Evolutionary conservation across 805 yeast genomes (phyloP).

Genomic region (Candida sphagnicola): DNA sequence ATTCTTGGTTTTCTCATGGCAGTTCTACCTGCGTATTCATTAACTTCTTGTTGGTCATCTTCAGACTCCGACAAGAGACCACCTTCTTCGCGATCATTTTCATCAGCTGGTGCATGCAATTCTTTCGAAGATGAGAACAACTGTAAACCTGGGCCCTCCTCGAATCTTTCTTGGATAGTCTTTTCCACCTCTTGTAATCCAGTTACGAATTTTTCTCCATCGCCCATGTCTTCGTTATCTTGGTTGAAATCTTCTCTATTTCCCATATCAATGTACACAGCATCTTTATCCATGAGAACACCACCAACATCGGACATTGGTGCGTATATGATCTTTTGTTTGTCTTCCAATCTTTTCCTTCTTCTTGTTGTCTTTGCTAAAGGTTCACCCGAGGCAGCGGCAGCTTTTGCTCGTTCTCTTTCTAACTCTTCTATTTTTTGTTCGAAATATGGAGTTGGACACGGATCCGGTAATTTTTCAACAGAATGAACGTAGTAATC

Average conservation of each 20-base stretch:
- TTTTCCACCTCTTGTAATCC: slow-evolving; percentile 68
- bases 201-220: slow-evolving; percentile 84
- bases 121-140: slow-evolving; percentile 64
- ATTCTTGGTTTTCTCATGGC: slow-evolving; percentile 58
- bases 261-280: slow-evolving; percentile 89
- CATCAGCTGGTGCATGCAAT: slow-evolving; percentile 34
- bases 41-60: slow-evolving; percentile 27
- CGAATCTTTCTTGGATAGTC: slow-evolving; percentile 53
- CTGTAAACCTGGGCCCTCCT: slow-evolving; percentile 66
- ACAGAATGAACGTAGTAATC: slow-evolving; percentile 72
- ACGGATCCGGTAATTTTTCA: slow-evolving; percentile 95
- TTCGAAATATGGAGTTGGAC: slow-evolving; percentile 94
- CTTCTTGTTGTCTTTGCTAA: slow-evolving; percentile 55
- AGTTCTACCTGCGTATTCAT: slow-evolving; percentile 53
- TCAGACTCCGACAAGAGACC: slow-evolving; percentile 29
- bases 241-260: slow-evolving; percentile 50
- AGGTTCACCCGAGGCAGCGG: slow-evolving; percentile 57
- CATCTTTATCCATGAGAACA: slow-evolving; percentile 93
- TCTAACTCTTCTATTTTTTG: slow-evolving; percentile 80
- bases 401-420: slow-evolving; percentile 65
- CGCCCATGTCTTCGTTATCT: slow-evolving; percentile 57
- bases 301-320: slow-evolving; percentile 99
- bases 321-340: slow-evolving; percentile 90
- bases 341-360: slow-evolving; percentile 89
- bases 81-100: slow-evolving; percentile 35